Base-by-base conservation (phyloP, 768 basidiomycete genomes). In the Mycena vulgaris region DNA sequence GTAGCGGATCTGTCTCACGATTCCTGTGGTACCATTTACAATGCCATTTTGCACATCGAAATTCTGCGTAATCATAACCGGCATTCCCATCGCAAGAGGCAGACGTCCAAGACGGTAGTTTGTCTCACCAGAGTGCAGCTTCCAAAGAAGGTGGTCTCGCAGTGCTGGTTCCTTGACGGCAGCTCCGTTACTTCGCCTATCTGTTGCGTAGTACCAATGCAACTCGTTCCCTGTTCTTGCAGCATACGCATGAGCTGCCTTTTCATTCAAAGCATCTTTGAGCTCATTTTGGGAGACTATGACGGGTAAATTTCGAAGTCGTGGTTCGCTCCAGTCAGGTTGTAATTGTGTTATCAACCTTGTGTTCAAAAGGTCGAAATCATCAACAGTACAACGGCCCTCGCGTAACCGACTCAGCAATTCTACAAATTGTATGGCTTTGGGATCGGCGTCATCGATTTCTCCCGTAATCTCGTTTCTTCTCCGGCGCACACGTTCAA, bases 11-110 rank as follows among this genome's bases (percentile, higher is more conserved):
- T 52, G 48, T 21, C 63, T 70, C 0, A 83, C 19, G 6, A 37
- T 77, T 0, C 82, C 82, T 0, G 49, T 58, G 19, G 72, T 72
- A 0, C 84, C 84, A 73, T 85, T 85, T 0, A 84, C 80, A 37
- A 84, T 64, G 0, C 48, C 48, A 25, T 23, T 11, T 28, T 49
- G 48, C 9, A 49, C 48, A 16, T 49, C 48, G 27, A 49, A 49
- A 49, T 49, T 49, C 48, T 49, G 48, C 16, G 48, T 49, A 16
- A 49, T 28, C 48, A 49, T 49, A 25, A 49, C 48, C 10, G 48
- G 48, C 48, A 49, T 49, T 28, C 48, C 48, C 23, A 49, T 7
- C 8, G 48, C 48, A 8, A 49, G 27, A 4, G 48, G 48, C 23
- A 49, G 23, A 4, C 27, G n/a, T 23, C 48, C 48, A 3, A 49